Percentiles rank a stretch among this genome's conserved stretches.
Evolutionary conservation across 306 rosid species (phyloP).

Genomic region (Fragaria iinumae): DNA sequence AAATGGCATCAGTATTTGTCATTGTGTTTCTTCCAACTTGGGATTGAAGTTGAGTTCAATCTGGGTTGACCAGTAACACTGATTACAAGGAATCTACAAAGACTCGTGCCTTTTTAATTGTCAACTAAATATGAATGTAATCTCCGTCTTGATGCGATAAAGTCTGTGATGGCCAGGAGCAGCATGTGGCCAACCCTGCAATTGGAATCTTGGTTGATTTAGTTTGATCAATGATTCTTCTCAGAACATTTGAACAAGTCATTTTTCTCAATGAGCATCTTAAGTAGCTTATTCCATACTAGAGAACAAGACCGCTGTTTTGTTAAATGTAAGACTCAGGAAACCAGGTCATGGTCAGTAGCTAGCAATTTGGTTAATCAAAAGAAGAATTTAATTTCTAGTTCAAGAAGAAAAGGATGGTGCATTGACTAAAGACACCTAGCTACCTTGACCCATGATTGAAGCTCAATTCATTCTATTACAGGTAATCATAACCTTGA

Average conservation of each 20-base stretch:
- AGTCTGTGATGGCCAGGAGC: neutral
- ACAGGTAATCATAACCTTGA: neutral
- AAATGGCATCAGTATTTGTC: neutral
- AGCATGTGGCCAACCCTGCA: constrained; percentile 5
- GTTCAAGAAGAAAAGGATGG: neutral
- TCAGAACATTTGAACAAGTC: neutral
- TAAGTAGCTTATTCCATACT: neutral
- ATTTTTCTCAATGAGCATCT: neutral
- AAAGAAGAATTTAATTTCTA: neutral
- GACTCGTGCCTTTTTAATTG: neutral
- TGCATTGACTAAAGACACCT: neutral
- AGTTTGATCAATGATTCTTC: neutral
- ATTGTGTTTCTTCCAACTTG: neutral
- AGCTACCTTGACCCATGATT: neutral
- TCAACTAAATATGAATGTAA: neutral
- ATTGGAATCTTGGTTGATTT: neutral
- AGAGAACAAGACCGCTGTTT: neutral
- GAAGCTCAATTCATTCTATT: neutral
- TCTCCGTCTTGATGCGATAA: neutral
- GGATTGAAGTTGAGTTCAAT: neutral
- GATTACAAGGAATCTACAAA: neutral
- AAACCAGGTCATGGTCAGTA: neutral
- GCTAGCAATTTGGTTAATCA: neutral
- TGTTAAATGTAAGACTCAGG: neutral
- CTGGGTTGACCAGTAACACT: neutral